Evolutionary conservation across 176 grass and related monocot genomes (phyloP).

Genomic region (Canna indica): DNA sequence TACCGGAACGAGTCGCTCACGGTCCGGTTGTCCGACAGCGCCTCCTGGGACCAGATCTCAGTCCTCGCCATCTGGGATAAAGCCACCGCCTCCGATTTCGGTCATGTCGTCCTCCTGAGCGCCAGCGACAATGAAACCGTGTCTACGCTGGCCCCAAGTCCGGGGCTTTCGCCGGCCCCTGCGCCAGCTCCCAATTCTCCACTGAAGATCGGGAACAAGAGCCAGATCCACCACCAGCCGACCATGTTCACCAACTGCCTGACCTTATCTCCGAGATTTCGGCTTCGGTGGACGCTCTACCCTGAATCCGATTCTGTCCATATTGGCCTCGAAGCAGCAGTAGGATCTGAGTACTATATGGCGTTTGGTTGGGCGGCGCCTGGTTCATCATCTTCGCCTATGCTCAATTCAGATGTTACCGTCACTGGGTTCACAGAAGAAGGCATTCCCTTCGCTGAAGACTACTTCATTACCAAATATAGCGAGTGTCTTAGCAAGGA

Average conservation of each 20-base stretch:
- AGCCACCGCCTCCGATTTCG: slow-evolving; percentile 76
- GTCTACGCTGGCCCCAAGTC: not conserved
- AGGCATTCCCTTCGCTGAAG: slow-evolving; percentile 66
- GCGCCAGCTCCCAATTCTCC: not conserved
- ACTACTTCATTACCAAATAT: slow-evolving; percentile 64
- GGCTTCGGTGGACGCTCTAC: slow-evolving; percentile 73
- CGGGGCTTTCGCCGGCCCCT: slow-evolving; percentile 1
- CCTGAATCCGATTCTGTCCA: slow-evolving; percentile 50
- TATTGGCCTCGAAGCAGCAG: slow-evolving; percentile 60
- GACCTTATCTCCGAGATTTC: slow-evolving; percentile 41
- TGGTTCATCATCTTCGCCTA: slow-evolving; percentile 15
- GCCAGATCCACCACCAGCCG: slow-evolving; percentile 26
- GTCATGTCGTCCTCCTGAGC: slow-evolving; percentile 42
- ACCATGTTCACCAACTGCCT: slow-evolving; percentile 78
- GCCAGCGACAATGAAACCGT: slow-evolving; percentile 1
- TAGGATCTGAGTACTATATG: slow-evolving; percentile 90
- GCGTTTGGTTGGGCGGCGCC: slow-evolving; percentile 78
- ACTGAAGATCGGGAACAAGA: not conserved
- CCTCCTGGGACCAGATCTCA: slow-evolving; percentile 47
- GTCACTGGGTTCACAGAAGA: slow-evolving; percentile 74
- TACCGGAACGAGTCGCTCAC: slow-evolving; percentile 48
- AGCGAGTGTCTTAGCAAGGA: slow-evolving; percentile 67
- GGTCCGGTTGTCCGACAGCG: slow-evolving; percentile 44
- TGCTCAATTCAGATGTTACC: slow-evolving; percentile 70
- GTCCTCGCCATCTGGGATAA: slow-evolving; percentile 76